These are phyloP conservation scores for Butyriboletus loyo DNA, from an alignment of 768 basidiomycete species.

Conservation along the genomic window DNA sequence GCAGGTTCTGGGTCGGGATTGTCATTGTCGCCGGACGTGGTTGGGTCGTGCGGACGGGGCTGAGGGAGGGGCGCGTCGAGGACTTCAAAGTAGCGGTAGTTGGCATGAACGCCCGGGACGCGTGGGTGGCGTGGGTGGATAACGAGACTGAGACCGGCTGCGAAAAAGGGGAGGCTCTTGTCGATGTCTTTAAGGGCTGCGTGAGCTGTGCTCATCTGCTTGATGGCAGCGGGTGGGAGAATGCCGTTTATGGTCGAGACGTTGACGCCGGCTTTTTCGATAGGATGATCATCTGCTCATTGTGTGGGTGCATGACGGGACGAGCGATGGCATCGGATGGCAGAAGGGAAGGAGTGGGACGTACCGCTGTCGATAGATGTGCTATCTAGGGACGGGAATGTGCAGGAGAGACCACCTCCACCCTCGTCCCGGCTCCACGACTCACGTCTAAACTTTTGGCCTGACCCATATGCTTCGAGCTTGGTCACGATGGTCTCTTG, in stretches of 20 bases:
- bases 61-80: conserved; percentile 6
- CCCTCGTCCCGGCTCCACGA: conserved; percentile 17
- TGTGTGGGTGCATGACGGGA: neutral
- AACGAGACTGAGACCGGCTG: conserved; percentile 20
- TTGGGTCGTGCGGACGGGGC: neutral
- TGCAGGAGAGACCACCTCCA: conserved; percentile 19
- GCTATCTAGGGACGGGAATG: conserved; percentile 7
- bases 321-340: neutral
- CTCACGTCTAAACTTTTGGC: conserved; percentile 15
- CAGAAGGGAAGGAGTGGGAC: neutral
- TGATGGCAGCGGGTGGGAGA: conserved; percentile 20
- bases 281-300: conserved; percentile 10
- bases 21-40: neutral
- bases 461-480: conserved; percentile 16
- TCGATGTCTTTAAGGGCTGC: conserved; percentile 15
- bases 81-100: conserved; percentile 28
- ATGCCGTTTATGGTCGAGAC: conserved; percentile 16
- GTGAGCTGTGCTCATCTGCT: conserved; percentile 21
- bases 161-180: conserved; percentile 10
- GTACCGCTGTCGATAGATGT: neutral
- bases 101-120: conserved; percentile 19
- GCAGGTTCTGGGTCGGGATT: neutral
- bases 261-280: conserved; percentile 24
- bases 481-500: conserved; percentile 21
- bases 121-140: conserved; percentile 25